These are phyloP conservation scores for Pseudocercospora macadamiae DNA, from an alignment of 2,329 filamentous ascomycete species.

Conservation along the genomic window DNA sequence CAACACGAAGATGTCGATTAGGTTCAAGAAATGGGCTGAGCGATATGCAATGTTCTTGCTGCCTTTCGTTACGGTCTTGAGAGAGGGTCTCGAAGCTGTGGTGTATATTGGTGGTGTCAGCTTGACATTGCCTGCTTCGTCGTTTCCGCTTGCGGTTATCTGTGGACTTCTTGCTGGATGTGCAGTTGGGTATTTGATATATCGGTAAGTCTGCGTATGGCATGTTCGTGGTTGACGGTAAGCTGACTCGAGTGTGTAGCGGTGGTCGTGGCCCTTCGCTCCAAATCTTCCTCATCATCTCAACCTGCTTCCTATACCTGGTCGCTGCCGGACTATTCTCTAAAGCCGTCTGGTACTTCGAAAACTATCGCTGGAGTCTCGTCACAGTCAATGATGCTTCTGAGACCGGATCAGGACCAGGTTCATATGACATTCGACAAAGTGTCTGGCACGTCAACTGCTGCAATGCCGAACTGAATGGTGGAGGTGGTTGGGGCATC, in stretches of 20 bases:
- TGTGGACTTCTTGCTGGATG: conserved; percentile 69
- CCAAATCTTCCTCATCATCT: conserved; percentile 76
- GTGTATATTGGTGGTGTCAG: conserved; percentile 87
- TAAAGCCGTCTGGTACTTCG: conserved; percentile 72
- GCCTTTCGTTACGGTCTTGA: conserved; percentile 81
- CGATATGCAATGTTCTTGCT: conserved; percentile 85
- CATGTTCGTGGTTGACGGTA: no score
- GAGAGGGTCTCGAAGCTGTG: conserved; percentile 83
- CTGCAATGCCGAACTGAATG: conserved; percentile 71
- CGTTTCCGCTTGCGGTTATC: conserved; percentile 77
- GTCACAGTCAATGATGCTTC: conserved; percentile 65
- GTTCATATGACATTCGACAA: conserved; percentile 76
- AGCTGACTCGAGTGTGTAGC: no score
- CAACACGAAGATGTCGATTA: no score
- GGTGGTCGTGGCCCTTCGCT: conserved; percentile 64
- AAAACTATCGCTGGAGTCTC: conserved; percentile 69
- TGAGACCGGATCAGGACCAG: conserved; percentile 67
- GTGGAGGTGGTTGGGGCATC: conserved; percentile 83
- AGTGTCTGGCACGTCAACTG: conserved; percentile 86
- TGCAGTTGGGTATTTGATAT: conserved; percentile 68
- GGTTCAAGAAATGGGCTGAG: conserved; percentile 63
- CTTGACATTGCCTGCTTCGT: conserved; percentile 70
- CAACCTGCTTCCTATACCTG: conserved; percentile 80
- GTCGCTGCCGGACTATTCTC: conserved; percentile 82
- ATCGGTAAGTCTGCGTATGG: no score